Conservation (phyloP, 148 eudicot species). For the Cornus controversa region DNA sequence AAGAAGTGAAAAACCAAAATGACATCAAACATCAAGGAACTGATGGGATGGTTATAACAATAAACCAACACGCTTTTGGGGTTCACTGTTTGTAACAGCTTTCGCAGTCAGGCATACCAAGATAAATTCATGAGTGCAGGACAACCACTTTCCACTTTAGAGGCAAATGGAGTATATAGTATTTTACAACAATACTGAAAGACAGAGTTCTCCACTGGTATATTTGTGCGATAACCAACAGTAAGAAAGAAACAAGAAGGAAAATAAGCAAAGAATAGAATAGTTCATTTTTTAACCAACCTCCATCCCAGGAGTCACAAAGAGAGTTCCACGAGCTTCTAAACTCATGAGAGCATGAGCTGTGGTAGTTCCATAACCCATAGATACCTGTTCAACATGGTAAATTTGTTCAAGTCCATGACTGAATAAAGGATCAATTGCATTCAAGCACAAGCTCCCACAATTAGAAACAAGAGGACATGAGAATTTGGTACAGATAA, state of each 20-base stretch:
- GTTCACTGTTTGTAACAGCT: not conserved
- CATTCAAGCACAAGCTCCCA: not conserved
- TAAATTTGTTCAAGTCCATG: not conserved
- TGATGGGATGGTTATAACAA: not conserved
- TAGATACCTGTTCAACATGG: constrained; percentile 63
- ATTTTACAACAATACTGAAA: not conserved
- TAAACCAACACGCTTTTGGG: not conserved
- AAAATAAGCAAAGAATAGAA: not conserved
- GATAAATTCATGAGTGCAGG: not conserved
- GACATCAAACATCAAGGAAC: not conserved
- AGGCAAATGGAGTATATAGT: constrained; percentile 6
- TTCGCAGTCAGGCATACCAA: too few species aligned
- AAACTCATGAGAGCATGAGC: constrained; percentile 85
- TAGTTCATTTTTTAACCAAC: constrained; percentile 24
- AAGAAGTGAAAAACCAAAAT: not conserved
- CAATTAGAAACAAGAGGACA: not conserved
- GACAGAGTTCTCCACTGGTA: not conserved
- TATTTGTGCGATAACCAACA: not conserved
- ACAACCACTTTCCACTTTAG: not conserved
- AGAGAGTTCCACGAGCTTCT: constrained; percentile 93
- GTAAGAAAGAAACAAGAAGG: not conserved
- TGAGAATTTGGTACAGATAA: not conserved
- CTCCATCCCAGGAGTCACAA: constrained; percentile 94
- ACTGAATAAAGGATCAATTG: not conserved
- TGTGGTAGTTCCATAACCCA: constrained; percentile 82